Evolutionary conservation across 2,329 filamentous ascomycete genomes (phyloP).

Genomic region (Pseudogymnoascus sp.): DNA sequence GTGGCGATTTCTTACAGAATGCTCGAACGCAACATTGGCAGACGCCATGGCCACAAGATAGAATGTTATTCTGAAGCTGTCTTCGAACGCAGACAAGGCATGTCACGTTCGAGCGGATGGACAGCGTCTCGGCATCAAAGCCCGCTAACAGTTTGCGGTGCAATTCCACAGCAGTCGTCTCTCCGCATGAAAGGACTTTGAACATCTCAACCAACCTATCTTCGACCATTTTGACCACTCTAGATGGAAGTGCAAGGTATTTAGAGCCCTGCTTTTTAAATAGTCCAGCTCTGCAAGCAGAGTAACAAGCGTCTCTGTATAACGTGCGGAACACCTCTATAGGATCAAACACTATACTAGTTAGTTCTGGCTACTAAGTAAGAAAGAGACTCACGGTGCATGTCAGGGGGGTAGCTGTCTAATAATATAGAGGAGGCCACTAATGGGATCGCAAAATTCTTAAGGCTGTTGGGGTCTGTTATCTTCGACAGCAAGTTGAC

Average conservation of each 20-base stretch:
- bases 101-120: neutral
- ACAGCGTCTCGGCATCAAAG: neutral
- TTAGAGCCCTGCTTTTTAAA: neutral
- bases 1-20: neutral
- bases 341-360: constrained; percentile 8
- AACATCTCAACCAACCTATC: neutral
- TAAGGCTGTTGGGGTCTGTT: constrained; percentile 18
- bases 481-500: constrained; percentile 20
- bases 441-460: constrained; percentile 21
- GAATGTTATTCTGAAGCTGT: neutral
- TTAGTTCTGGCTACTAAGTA: constrained; percentile 6
- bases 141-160: neutral
- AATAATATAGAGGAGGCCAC: constrained; percentile 24
- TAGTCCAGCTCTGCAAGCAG: neutral
- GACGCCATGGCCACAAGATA: neutral
- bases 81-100: neutral
- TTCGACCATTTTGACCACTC: neutral
- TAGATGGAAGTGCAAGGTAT: constrained; percentile 1
- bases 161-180: neutral
- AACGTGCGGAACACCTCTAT: constrained; percentile 11
- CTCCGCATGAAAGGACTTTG: neutral
- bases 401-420: constrained; percentile 22
- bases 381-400: constrained; percentile 16
- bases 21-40: neutral
- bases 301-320: constrained; percentile 9